Conservation (phyloP, 2,329 filamentous ascomycete species). For the Gliomastix tumulicola region DNA sequence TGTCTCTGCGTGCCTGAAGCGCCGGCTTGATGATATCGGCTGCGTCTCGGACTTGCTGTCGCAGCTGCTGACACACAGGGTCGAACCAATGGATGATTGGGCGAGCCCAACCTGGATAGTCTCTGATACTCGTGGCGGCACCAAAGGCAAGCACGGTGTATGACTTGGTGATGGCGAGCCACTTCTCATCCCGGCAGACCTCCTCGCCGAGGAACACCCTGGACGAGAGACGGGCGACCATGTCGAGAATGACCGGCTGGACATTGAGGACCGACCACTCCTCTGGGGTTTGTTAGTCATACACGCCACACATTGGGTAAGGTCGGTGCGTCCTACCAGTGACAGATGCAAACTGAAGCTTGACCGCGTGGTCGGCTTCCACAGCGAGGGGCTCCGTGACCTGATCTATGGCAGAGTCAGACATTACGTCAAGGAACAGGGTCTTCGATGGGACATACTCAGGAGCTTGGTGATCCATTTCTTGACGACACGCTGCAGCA, state of each 20-base stretch:
- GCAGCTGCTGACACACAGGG: constrained; percentile 25
- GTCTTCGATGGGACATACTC: no score
- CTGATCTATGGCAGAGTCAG: no score
- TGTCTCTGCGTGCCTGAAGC: constrained; percentile 34
- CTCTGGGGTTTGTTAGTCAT: neutral
- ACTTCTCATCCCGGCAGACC: constrained; percentile 32
- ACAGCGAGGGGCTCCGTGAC: no score
- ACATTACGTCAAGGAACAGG: no score
- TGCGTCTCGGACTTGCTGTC: constrained; percentile 1
- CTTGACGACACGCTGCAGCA: constrained; percentile 1
- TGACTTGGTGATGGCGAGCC: constrained; percentile 33
- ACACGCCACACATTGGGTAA: neutral
- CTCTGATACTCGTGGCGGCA: constrained; percentile 16
- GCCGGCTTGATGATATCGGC: constrained; percentile 20
- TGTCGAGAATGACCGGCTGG: constrained; percentile 5
- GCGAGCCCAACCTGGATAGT: constrained; percentile 35
- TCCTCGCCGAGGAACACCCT: constrained; percentile 30
- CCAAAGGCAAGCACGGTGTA: constrained; percentile 35
- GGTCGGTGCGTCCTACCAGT: no score
- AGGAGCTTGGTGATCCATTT: constrained; percentile 3
- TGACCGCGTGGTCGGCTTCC: neutral
- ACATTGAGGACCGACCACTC: neutral
- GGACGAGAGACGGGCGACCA: constrained; percentile 12
- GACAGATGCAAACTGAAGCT: no score
- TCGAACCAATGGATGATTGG: constrained; percentile 36